phyloP scores from a whole-genome alignment of 2,329 filamentous ascomycete species.

The Paecilomyces fulvus region DNA sequence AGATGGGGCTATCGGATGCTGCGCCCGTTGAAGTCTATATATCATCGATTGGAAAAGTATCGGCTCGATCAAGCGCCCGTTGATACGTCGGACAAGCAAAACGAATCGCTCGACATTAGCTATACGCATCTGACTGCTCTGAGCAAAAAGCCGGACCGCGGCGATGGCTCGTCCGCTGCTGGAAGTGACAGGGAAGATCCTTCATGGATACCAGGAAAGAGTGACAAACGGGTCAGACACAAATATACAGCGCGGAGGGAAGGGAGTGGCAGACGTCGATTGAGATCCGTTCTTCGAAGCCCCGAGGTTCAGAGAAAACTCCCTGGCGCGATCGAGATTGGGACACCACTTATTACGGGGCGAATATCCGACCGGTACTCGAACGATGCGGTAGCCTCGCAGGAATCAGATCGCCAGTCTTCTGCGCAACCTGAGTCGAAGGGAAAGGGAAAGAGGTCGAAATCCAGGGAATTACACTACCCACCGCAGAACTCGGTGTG shows the following conservation, averaged over 20 bases:
- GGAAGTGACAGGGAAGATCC: constrained; percentile 31
- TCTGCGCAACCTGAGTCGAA: constrained; percentile 2
- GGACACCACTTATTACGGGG: constrained; percentile 34
- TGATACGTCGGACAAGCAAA: constrained; percentile 13
- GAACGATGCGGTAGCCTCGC: constrained; percentile 3
- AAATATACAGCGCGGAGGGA: constrained; percentile 29
- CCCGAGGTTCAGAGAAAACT: constrained; percentile 26
- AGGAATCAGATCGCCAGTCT: constrained; percentile 5
- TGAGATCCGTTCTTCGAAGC: constrained; percentile 24
- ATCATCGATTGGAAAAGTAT: constrained; percentile 33
- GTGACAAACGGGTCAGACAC: constrained; percentile 23
- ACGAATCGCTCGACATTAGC: constrained; percentile 5
- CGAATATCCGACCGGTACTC: constrained; percentile 15
- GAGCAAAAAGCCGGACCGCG: constrained; percentile 3
- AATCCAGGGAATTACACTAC: constrained; percentile 18
- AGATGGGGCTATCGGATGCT: constrained; percentile 38
- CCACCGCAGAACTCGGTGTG: constrained; percentile 23
- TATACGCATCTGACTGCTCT: constrained; percentile 2
- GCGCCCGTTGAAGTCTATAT: constrained; percentile 32
- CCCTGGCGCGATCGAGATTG: constrained; percentile 34
- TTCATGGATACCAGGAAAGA: constrained; percentile 30
- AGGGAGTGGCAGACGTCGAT: constrained; percentile 14
- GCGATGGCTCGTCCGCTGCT: constrained; percentile 16
- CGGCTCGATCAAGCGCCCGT: constrained; percentile 24
- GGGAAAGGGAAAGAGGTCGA: constrained; percentile 9